Percentiles rank a stretch among this genome's conserved stretches.
Conservation (phyloP, 352 stramenopile genomes). For the Elongisporangium undulatum region DNA sequence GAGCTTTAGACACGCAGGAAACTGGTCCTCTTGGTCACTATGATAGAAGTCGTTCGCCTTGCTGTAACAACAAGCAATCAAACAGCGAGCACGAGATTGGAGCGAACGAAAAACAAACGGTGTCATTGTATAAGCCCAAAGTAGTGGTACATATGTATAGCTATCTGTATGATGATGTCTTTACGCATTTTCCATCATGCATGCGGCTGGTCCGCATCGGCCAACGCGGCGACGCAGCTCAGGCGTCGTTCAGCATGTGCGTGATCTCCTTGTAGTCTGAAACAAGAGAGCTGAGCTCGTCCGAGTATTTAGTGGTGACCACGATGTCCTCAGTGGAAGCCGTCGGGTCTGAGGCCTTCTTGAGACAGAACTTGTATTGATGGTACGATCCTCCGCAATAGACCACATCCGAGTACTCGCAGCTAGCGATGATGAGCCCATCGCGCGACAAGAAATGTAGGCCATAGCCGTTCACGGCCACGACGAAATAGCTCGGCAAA, state of each 20-base stretch:
- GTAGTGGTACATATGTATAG: not conserved
- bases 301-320: slow-evolving; percentile 62
- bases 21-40: too few relatives aligned
- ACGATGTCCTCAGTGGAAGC: slow-evolving; percentile 50
- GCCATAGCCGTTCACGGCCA: slow-evolving; percentile 89
- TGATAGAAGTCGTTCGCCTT: too few relatives aligned
- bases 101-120: too few relatives aligned
- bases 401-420: slow-evolving; percentile 58
- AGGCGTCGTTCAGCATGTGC: slow-evolving; percentile 54
- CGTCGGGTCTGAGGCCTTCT: slow-evolving; percentile 28
- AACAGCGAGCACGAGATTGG: too few relatives aligned
- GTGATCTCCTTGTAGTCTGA: slow-evolving; percentile 77
- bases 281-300: slow-evolving; percentile 58
- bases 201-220: not conserved
- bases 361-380: slow-evolving; percentile 66
- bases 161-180: slow-evolving; percentile 2
- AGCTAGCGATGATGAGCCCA: slow-evolving; percentile 56
- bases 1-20: too few relatives aligned
- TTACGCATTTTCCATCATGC: not conserved
- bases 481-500: slow-evolving; percentile 80
- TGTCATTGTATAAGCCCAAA: too few relatives aligned
- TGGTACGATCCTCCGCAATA: slow-evolving; percentile 52
- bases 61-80: too few relatives aligned
- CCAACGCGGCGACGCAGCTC: slow-evolving; percentile 3
- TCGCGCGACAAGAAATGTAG: slow-evolving; percentile 87